These are phyloP conservation scores for Saccharomyces jurei DNA, from an alignment of 805 yeast species.

Conservation along the genomic window DNA sequence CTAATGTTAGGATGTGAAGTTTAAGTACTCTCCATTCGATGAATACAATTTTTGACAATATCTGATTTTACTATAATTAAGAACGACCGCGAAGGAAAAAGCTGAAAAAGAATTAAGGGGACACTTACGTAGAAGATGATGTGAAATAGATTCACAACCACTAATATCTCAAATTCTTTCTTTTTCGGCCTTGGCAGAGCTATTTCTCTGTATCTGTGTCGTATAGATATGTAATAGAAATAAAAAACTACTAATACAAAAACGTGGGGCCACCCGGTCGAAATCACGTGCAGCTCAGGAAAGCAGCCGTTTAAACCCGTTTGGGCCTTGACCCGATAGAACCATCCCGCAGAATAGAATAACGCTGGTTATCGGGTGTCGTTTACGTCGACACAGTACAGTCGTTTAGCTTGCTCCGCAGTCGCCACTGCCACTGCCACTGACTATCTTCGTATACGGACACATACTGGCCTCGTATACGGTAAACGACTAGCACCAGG, in stretches of 20 bases:
- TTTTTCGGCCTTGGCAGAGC: background rate
- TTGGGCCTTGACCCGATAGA: background rate
- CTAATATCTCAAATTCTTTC: background rate
- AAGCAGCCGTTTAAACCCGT: background rate
- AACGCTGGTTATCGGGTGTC: background rate
- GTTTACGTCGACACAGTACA: background rate
- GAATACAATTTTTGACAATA: slow-evolving; percentile 66
- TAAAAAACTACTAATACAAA: background rate
- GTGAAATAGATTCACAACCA: background rate
- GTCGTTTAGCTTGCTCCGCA: background rate
- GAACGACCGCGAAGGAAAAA: background rate
- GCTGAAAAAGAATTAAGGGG: background rate
- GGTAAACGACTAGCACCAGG: background rate
- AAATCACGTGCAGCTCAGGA: background rate
- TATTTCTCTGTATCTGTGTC: background rate
- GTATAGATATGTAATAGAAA: background rate
- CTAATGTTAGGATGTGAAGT: slow-evolving; percentile 71
- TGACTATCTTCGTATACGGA: background rate
- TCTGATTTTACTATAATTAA: slow-evolving; percentile 1
- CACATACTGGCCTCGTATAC: background rate
- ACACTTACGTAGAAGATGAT: background rate
- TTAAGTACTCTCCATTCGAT: slow-evolving; percentile 53
- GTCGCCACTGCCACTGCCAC: background rate
- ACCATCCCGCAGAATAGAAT: background rate
- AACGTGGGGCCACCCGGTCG: background rate